These are phyloP conservation scores for Chalciporus chontae DNA, from an alignment of 768 basidiomycete species.

Conservation along the genomic window DNA sequence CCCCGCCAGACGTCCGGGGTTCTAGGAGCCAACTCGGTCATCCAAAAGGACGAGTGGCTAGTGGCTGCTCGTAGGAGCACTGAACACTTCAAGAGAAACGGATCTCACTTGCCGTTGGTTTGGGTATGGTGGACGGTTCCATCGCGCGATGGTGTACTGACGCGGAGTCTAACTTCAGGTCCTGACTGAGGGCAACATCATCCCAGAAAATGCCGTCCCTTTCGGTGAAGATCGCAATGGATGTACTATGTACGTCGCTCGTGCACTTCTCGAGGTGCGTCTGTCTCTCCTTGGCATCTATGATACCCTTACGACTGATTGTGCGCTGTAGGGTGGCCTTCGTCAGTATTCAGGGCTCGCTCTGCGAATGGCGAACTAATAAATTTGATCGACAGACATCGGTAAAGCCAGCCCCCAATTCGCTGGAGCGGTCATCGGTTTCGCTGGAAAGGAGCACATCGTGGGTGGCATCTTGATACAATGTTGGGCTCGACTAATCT, in stretches of 20 bases:
- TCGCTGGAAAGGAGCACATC: constrained; percentile 32
- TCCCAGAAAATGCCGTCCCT: constrained; percentile 34
- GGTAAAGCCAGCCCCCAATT: constrained; percentile 33
- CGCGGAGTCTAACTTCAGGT: constrained; percentile 13
- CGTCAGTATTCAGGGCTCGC: constrained; percentile 16
- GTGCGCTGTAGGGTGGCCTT: constrained; percentile 19
- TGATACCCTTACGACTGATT: not conserved
- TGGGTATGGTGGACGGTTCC: constrained; percentile 19
- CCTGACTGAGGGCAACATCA: constrained; percentile 28
- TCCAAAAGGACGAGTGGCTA: constrained; percentile 30
- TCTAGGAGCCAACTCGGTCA: constrained; percentile 14
- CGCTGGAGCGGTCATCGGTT: constrained; percentile 30
- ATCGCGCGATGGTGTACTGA: not conserved
- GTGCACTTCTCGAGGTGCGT: constrained; percentile 26
- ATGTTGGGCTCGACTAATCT: not conserved
- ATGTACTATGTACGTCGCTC: constrained; percentile 26
- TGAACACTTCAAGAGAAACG: constrained; percentile 23
- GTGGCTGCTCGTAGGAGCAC: constrained; percentile 28
- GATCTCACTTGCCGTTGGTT: constrained; percentile 30
- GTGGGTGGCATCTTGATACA: constrained; percentile 13
- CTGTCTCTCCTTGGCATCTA: not conserved
- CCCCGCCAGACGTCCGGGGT: constrained; percentile 2
- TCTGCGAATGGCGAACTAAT: not conserved
- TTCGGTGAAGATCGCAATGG: constrained; percentile 32
- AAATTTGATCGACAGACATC: constrained; percentile 23